Evolutionary conservation across 176 grass and related monocot genomes (phyloP).

Genomic region (maize (Zea mays)): Zm-B73-REFERENCE-NAM-5.0 NC_050100.1:184922501-184923000

Average conservation of each 20-base stretch:
- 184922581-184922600: slow-evolving; percentile 64
- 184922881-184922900: slow-evolving; percentile 66
- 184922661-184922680: slow-evolving; percentile 50
- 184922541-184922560: slow-evolving; percentile 78
- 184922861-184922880: slow-evolving; percentile 60
- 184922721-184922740: slow-evolving; percentile 64
- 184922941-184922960: slow-evolving; percentile 51
- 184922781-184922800: slow-evolving; percentile 64
- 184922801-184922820: slow-evolving; percentile 77
- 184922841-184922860: slow-evolving; percentile 49
- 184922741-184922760: slow-evolving; percentile 65
- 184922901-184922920: slow-evolving; percentile 65
- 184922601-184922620: slow-evolving; percentile 73
- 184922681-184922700: slow-evolving; percentile 47
- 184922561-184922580: slow-evolving; percentile 56
- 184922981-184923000: slow-evolving; percentile 49
- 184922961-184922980: slow-evolving; percentile 49
- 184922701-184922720: slow-evolving; percentile 51
- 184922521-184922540: slow-evolving; percentile 56
- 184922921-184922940: slow-evolving; percentile 40
- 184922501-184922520: slow-evolving; percentile 79
- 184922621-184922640: slow-evolving; percentile 63
- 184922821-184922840: slow-evolving; percentile 47
- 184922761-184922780: slow-evolving; percentile 78
- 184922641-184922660: slow-evolving; percentile 64